phyloP scores from a whole-genome alignment of 805 yeast genomes.

The Sugiyamaella boreocaroliniensis region DNA sequence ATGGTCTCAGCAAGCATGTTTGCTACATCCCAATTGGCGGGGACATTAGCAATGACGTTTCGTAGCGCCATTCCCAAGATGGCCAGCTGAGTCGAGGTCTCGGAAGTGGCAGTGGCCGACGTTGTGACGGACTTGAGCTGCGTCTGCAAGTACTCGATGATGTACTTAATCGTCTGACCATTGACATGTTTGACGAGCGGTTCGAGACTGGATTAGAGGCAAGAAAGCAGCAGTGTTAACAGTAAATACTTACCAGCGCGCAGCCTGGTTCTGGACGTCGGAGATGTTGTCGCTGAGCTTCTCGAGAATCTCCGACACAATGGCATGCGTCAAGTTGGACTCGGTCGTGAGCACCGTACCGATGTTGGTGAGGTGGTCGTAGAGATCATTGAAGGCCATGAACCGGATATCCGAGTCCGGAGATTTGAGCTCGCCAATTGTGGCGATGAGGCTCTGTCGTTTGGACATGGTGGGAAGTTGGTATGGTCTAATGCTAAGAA shows the following conservation, averaged over 20 bases:
- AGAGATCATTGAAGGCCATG: slow-evolving; percentile 77
- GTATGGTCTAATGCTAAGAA: background rate
- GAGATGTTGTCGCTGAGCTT: slow-evolving; percentile 55
- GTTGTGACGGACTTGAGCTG: background rate
- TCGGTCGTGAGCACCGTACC: slow-evolving; percentile 25
- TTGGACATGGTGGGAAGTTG: background rate
- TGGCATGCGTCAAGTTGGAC: slow-evolving; percentile 21
- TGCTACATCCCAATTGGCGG: slow-evolving; percentile 21
- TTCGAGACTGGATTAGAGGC: slow-evolving; percentile 12
- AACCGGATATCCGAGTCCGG: slow-evolving; percentile 72
- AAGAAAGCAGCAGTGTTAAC: background rate
- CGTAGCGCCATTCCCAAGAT: slow-evolving; percentile 31
- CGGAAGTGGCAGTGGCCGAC: slow-evolving; percentile 25
- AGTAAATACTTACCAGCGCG: slow-evolving; percentile 35
- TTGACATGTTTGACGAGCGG: slow-evolving; percentile 9
- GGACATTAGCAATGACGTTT: slow-evolving; percentile 24
- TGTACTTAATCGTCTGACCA: slow-evolving; percentile 5
- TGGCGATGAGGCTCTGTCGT: background rate
- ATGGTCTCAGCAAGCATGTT: slow-evolving; percentile 23
- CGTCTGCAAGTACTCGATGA: slow-evolving; percentile 4
- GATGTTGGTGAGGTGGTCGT: slow-evolving; percentile 31
- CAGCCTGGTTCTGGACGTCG: slow-evolving; percentile 71
- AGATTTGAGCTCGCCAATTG: slow-evolving; percentile 17
- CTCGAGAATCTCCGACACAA: slow-evolving; percentile 37
- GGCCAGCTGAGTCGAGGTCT: slow-evolving; percentile 30